Evolutionary conservation across 129 eudicot genomes (phyloP).

Genomic region (Ambrosia artemisiifolia): DNA sequence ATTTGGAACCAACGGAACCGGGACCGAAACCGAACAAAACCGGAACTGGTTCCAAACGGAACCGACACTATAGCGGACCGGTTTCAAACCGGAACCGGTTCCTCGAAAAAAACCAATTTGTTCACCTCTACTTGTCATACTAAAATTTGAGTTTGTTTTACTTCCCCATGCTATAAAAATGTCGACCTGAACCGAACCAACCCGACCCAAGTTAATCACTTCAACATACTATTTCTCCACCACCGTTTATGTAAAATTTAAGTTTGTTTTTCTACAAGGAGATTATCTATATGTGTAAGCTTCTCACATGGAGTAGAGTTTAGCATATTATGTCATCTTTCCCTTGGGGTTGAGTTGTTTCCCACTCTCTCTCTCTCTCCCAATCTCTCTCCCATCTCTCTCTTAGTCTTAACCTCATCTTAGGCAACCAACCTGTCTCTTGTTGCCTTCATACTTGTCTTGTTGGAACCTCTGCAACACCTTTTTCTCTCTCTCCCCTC

Average conservation of each 20-base stretch:
- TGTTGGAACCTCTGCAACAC: slow-evolving; percentile 46
- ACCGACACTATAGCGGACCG: too few relatives aligned
- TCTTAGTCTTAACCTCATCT: slow-evolving; percentile 45
- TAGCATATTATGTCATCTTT: slow-evolving; percentile 41
- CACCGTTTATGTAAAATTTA: slow-evolving; percentile 3
- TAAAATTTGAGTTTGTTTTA: too few relatives aligned
- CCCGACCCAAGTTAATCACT: background rate
- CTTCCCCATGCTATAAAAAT: too few relatives aligned
- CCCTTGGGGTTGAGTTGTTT: slow-evolving; percentile 36
- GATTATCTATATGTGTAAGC: slow-evolving; percentile 30
- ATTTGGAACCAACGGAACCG: too few relatives aligned
- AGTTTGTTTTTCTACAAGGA: slow-evolving; percentile 10
- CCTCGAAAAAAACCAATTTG: too few relatives aligned
- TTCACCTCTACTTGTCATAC: too few relatives aligned
- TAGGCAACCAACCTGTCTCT: slow-evolving; percentile 94
- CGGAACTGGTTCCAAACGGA: too few relatives aligned
- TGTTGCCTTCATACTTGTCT: slow-evolving; percentile 53
- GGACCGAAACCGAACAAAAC: too few relatives aligned
- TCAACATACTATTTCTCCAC: background rate
- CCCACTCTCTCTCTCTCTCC: slow-evolving; percentile 28
- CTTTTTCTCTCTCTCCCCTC: background rate
- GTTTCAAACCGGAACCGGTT: too few relatives aligned
- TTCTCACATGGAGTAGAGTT: slow-evolving; percentile 38
- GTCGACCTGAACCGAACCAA: background rate
- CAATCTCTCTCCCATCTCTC: background rate